Evolutionary conservation across 2,329 filamentous ascomycete genomes (phyloP), one percentile per base, ranked within the genome.

Genomic region (Cercospora berteroae): DNA sequence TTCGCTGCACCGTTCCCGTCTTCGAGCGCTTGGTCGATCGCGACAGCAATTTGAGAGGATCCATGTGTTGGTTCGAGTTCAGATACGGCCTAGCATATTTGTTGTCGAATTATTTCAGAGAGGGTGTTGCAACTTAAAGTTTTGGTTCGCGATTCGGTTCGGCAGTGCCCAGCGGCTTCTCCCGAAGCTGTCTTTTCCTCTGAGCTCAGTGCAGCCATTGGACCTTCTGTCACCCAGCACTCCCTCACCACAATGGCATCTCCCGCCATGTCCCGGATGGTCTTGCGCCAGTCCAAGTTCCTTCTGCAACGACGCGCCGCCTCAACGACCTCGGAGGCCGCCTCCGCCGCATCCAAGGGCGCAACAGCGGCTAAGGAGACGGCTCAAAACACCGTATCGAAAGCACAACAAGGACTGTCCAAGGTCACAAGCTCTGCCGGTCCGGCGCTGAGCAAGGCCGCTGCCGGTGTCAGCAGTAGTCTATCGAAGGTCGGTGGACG

Each of bases 341-440:
- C 82, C 70, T 77, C 77, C 60, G 79, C 80, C 27, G 82, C 80
- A 58, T 77, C 77, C 61, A 68, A 72, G 39, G 72, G 72, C 56
- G 76, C 77, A 65, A 70, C 73, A 31, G 79, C 79, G 68, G 78
- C 78, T 50, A 83, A 83, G 78, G 81, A 83, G 70, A 81, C 79
- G 70, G 78, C 80, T 63, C 74, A 77, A 63, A 72, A 77, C 64
- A 78, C 76, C 31, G 71, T 74, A 67, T 72, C 69, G 75, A 93
- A 93, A 86, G 93, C 93, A 67, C 86, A 89, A 72, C 86, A 96
- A 82, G 93, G 93, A 72, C 87, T 97, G 64, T 92, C 91, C 75
- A 89, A 89, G 78, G 94, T 95, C 76, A 85, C 90, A 71, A 89
- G 90, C 75, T 89, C 92, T 63, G 94, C 93, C 74, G 92, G 92